These are phyloP conservation scores for Zychaea mexicana DNA, from an alignment of 371 early-diverging fungal genomes.

Conservation along the genomic window DNA sequence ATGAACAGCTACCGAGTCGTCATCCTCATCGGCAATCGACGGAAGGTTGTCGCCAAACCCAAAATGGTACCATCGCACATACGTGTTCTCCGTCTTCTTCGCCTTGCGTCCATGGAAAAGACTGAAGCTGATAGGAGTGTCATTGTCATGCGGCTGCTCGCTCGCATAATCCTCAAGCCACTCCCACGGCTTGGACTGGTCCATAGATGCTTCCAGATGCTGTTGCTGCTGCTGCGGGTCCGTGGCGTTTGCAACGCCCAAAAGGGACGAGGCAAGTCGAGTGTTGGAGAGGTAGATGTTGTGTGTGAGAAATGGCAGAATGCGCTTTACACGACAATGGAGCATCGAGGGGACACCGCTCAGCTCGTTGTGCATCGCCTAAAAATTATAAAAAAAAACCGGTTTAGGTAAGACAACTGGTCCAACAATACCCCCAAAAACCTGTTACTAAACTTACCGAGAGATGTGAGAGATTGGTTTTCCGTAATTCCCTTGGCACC, in stretches of 20 bases:
- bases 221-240: conserved; percentile 46
- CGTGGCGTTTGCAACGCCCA: conserved; percentile 19
- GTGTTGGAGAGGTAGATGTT: conserved; percentile 59
- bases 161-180: conserved; percentile 64
- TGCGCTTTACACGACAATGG: conserved; percentile 57
- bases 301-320: conserved; percentile 60
- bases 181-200: conserved; percentile 64
- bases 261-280: conserved; percentile 30
- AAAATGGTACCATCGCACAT: conserved; percentile 47
- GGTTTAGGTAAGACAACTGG: conserved; percentile 1
- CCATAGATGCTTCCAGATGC: conserved; percentile 38
- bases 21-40: conserved; percentile 8
- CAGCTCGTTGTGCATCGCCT: conserved; percentile 43
- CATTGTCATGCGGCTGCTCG: conserved; percentile 48
- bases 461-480: conserved; percentile 30
- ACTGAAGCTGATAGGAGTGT: conserved; percentile 43
- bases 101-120: conserved; percentile 41
- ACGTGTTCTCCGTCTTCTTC: conserved; percentile 37
- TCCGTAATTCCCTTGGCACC: conserved; percentile 39
- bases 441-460: conserved; percentile 22
- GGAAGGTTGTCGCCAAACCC: conserved; percentile 30
- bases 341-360: conserved; percentile 56
- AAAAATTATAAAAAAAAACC: neutral
- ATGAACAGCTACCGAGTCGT: neutral
- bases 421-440: neutral